Evolutionary conservation across 2,329 filamentous ascomycete species (phyloP), one percentile per base, ranked within the genome.

Genomic region (Raffaelea arxii): DNA sequence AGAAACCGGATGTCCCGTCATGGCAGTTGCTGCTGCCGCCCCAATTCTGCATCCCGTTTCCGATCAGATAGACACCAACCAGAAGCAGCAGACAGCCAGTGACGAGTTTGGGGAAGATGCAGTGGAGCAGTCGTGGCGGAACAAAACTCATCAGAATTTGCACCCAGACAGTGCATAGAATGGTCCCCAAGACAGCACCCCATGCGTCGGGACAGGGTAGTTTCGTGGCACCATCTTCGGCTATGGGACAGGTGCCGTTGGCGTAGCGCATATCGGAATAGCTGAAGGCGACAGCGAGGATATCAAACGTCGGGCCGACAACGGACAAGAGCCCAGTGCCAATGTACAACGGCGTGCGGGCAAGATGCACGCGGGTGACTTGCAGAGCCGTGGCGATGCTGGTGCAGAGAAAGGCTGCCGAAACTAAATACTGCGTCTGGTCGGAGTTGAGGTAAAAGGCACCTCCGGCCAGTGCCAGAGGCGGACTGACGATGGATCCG

Each of bases 271-370:
- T 78, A 3, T 62, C 54, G 9, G 82, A 71, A 2, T 79, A 79
- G 19, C 76, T 78, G 4, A 73, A 72, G 2, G 79, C 78, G 7
- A 84, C 77, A 2, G 80, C 77, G 41, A 85, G 76, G 19, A 78
- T 81, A 10, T 80, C 71, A 55, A 85, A 85, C 0, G 78, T 82
- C 6, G 79, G 82, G 10, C 81, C 81, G 3, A 84, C 80, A 1
- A 84, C 80, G 0, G 78, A 82, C 39, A 84, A 77, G 50, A 84
- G 59, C 4, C 81, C 81, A 1, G 81, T 84, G 10, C 81, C 77
- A 48, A 81, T 62, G 51, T 70, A 79, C 56, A 82, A 84, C 2
- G 77, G 78, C 0, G 80, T 80, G 49, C 69, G 70, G 52, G 67
- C 72, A 49, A 85, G 72, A 52, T 80, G 80, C 49, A 84, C 75